phyloP scores from a whole-genome alignment of 495 filamentous ascomycete species.

The Neurospora intermedia region DNA sequence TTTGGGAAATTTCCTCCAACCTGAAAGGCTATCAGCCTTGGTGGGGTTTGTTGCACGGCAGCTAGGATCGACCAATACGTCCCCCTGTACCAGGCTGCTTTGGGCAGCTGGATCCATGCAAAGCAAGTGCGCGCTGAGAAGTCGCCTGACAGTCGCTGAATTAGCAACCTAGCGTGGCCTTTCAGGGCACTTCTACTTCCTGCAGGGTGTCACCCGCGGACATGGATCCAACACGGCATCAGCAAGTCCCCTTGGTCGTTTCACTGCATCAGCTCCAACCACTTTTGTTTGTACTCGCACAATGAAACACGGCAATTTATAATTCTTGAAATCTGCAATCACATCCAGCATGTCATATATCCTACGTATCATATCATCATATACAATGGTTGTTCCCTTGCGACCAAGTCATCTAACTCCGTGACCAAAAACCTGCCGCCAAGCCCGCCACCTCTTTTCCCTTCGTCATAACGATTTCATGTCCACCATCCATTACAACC shows the following conservation, averaged over 20 bases:
- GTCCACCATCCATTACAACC: conserved; percentile 34
- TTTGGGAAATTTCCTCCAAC: conserved; percentile 9
- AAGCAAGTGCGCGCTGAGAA: neutral
- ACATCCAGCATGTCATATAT: neutral
- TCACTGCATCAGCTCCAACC: neutral
- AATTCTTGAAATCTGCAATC: no score
- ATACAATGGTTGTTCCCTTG: neutral
- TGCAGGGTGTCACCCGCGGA: no score
- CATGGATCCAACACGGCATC: neutral
- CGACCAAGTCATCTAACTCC: neutral
- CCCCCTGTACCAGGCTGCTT: neutral
- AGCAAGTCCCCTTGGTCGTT: neutral
- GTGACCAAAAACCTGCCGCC: conserved; percentile 31
- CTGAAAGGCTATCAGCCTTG: conserved; percentile 8
- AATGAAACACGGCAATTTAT: neutral
- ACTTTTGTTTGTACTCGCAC: neutral
- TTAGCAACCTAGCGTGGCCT: neutral
- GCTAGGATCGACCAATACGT: neutral
- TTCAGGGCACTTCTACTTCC: neutral
- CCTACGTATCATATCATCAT: neutral
- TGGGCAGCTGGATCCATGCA: neutral
- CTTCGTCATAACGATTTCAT: conserved; percentile 40
- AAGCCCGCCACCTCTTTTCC: conserved; percentile 27
- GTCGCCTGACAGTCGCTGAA: neutral
- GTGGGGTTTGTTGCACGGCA: conserved; percentile 3